These are phyloP conservation scores for Penicillium riverlandense DNA, from an alignment of 495 filamentous ascomycete genomes.

Conservation along the genomic window DNA sequence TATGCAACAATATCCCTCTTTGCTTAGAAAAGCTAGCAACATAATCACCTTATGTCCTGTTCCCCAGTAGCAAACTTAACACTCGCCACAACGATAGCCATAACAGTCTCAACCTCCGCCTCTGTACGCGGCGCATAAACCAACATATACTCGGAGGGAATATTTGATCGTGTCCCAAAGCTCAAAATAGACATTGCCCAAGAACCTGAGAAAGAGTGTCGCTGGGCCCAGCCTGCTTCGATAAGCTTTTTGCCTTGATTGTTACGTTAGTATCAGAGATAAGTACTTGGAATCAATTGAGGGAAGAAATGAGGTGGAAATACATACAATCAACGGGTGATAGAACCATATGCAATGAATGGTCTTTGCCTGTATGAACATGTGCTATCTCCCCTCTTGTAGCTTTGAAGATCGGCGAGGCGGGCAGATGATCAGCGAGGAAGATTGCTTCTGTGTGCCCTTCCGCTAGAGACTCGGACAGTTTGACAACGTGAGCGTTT, in stretches of 20 bases:
- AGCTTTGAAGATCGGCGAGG: constrained; percentile 7
- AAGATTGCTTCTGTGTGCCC: constrained; percentile 23
- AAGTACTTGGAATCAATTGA: too few relatives aligned
- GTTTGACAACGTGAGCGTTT: constrained; percentile 26
- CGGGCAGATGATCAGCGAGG: constrained; percentile 14
- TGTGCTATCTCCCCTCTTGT: constrained; percentile 68
- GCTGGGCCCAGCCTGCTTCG: constrained; percentile 79
- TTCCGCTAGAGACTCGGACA: constrained; percentile 20
- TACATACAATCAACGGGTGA: constrained; percentile 60
- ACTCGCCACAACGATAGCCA: constrained; percentile 63
- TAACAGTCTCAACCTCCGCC: constrained; percentile 59
- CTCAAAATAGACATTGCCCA: constrained; percentile 35
- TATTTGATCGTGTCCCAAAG: constrained; percentile 18
- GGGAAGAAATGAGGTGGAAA: neutral
- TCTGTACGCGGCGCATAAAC: constrained; percentile 75
- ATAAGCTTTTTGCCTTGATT: constrained; percentile 56
- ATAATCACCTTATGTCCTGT: constrained; percentile 16
- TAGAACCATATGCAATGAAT: constrained; percentile 68
- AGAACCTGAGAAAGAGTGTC: constrained; percentile 69
- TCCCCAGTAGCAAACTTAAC: constrained; percentile 27
- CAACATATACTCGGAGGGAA: constrained; percentile 64
- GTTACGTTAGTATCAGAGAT: too few relatives aligned
- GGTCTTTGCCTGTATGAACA: constrained; percentile 59
- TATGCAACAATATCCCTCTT: too few relatives aligned
- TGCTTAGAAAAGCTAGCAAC: neutral